Conservation (phyloP, 106 monocot genomes). For the Acanthochlamys bracteata region DNA sequence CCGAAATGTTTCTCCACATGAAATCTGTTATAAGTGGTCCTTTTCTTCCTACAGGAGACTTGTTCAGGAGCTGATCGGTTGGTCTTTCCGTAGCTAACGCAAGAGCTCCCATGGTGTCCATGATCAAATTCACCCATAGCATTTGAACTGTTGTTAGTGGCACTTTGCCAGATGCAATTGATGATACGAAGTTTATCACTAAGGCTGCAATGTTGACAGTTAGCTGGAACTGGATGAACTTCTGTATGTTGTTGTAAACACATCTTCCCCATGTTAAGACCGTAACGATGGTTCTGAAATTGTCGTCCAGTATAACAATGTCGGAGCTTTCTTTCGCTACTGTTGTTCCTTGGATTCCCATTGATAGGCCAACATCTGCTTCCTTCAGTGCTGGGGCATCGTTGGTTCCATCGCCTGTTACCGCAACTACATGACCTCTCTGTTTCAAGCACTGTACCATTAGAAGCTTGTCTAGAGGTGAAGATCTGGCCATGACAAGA, state of each 20-base stretch:
- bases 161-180: conserved; percentile 18
- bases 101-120: conserved; percentile 48
- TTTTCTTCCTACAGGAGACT: conserved; percentile 27
- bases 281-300: conserved; percentile 27
- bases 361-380: conserved; percentile 42
- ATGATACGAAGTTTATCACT: conserved; percentile 25
- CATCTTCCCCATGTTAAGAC: conserved; percentile 38
- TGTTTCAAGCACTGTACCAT: conserved; percentile 35
- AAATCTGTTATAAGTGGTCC: conserved; percentile 32
- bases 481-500: conserved; percentile 36
- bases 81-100: conserved; percentile 47
- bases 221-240: conserved; percentile 45
- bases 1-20: conserved; percentile 43
- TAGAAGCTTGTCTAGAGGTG: conserved; percentile 30
- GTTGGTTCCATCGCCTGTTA: conserved; percentile 42
- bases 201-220: conserved; percentile 40
- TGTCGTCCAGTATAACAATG: conserved; percentile 36
- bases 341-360: conserved; percentile 45
- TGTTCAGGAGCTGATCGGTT: conserved; percentile 27
- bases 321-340: conserved; percentile 50
- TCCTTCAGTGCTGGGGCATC: conserved; percentile 42
- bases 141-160: conserved; percentile 37
- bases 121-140: conserved; percentile 52
- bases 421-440: conserved; percentile 35
- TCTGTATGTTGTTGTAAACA: conserved; percentile 42